Base-by-base conservation (phyloP, 192 early-diverging fungal genomes). In the Cladochytrium replicatum region DNA sequence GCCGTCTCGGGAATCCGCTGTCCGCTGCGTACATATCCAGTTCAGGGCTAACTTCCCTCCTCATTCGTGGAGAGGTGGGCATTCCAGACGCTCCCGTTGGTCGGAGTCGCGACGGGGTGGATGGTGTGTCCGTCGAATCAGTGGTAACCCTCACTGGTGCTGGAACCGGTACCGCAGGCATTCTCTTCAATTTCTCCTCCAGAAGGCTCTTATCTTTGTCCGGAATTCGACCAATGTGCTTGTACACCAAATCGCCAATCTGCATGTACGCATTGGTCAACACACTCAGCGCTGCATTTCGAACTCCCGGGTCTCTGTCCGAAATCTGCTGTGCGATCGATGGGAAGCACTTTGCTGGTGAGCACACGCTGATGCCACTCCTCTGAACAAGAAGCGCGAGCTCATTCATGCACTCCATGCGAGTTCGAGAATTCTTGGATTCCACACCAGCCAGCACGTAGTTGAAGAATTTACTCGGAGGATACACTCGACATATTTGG, bases 171-270 rank as follows among this genome's bases (percentile, higher is more conserved):
- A 21, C 2, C 4, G 32, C 2, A 7, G 68, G 64, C 54, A 80
- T 38, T 21, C 68, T 59, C 67, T 84, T 89, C 24, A 92, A 60
- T 44, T 75, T 66, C 52, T 93, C 88, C 44, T 87, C 81, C 6
- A 93, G 52, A 62, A 92, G 78, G 22, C 77, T 74, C 43, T 78
- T 77, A 55, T 92, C 89, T 66, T 87, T 90, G 42, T 90, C 88
- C 1, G 76, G 59, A 11, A 93, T 55, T 25, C 77, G 64, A 2
- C 80, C 84, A 6, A 89, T 60, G 41, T 80, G 57, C 44, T 83
- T 83, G 64, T 76, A 88, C 17, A 91, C 66, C 9, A 68, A 68
- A 41, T 87, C 87, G 0, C 87, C 87, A 5, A 90, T 62, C 34
- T 83, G 61, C 51, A 77, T 67, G 50, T 85, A 88, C 0, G 85